Evolutionary conservation across 2,329 filamentous ascomycete genomes (phyloP), one percentile per base, ranked within the genome.

Genomic region (Trichoderma pleuroti): DNA sequence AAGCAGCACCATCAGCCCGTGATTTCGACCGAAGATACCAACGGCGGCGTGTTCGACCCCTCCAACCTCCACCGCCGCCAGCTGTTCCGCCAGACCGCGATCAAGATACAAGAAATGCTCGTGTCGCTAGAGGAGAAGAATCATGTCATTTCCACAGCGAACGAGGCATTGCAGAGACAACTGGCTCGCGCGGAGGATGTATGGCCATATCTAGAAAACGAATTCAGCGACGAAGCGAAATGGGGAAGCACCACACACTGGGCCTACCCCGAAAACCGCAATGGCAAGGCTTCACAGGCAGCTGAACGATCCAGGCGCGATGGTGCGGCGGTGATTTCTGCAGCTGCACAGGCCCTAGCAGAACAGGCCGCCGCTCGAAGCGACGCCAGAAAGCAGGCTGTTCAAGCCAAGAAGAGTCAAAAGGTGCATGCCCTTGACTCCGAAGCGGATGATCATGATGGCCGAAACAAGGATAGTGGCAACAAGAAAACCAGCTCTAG

Each of bases 51-150:
- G 66, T 88, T 85, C 78, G 86, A 88, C 74, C 82, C 84, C 42
- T 84, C 84, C 75, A 91, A 92, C 76, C 79, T 92, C 56, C 86
- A 86, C 66, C 88, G 91, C 74, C 90, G 93, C 74, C 88, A 92
- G 76, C 84, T 94, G 54, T 97, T 95, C 78, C 89, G 90, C 76
- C 90, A 93, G 72, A 90, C 95, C 67, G 91, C 93, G 46, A 86
- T 90, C 76, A 91, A 92, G 74, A 91, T 97, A 66, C 89, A 91
- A 74, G 92, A 94, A 75, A 92, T 98, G 85, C 89, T 98, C 57
- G 89, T 93, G 61, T 95, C 94, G 1, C 87, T 98, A 46, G 96
- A 99, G 78, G 96, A 99, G 82, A 99, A 99, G 83, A 97, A 98
- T 75, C 94, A 98, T 75, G 96, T 99, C 75, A 92, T 98, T 70